Evolutionary conservation across 106 monocot species (phyloP), one percentile per base, ranked within the genome.

Genomic region (Acanthochlamys bracteata): DNA sequence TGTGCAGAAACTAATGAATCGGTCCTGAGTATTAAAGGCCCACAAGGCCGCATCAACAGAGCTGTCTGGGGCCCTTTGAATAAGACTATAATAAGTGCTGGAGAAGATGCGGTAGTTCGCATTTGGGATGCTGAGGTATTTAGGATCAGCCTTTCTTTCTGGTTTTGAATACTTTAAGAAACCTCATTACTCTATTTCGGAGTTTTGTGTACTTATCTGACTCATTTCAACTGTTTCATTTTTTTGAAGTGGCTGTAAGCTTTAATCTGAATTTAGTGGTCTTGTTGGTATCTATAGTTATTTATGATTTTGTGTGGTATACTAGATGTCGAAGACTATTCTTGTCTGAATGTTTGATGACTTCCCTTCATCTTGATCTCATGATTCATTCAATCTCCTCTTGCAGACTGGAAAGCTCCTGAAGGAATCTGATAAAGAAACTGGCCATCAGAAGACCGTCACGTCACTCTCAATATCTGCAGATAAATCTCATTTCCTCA

Each of bases 1-100:
- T 20, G 47, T 55, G 47, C 73, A 92, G 92, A 92, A 77, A 76
- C 69, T 63, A 59, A 71, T 27, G 85, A 96, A 22, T 88, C 96
- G 16, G 71, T 85, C 12, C 76, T 96, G 66, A 88, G 78, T 16
- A 91, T 96, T 53, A 83, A 46, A 47, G 91, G 85, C 21, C 87
- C 83, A 66, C 82, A 84, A 59, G 96, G 96, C 22, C 88, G 90
- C 71, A 88, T 91, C 51, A 96, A 85, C 46, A 91, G 88, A 27
- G 96, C 88, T 77, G 75, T 85, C 11, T 96, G 90, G 90, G 96
- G 96, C 33, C 96, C 96, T 23, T 71, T 96, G 25, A 90, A 96
- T 71, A 89, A 69, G 72, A 89, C 93, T 52, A 86, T 98, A 42
- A 91, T 98, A 51, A 98, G 91, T 66, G 96, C 67, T 24, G 96